Base-by-base conservation (phyloP, 148 eudicot genomes). In the Silene conica region DNA sequence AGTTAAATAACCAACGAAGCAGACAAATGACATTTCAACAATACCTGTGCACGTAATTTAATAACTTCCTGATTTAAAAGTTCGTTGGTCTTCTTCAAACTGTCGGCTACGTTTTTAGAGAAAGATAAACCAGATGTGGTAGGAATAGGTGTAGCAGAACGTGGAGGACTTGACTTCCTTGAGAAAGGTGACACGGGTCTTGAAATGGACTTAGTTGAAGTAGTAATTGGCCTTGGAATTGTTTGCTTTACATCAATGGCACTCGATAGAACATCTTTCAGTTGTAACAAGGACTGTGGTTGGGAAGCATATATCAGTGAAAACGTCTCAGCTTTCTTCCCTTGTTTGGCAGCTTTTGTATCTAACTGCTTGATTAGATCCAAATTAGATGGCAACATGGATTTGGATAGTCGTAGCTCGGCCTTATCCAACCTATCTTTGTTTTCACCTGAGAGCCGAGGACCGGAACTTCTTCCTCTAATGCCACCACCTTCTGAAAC, bases 131-230 rank as follows among this genome's bases (percentile, higher is more conserved):
- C 98, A 38, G 89, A 72, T 26, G 92, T 89, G 7, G 97, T 91
- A 8, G 98, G 97, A 69, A 94, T 85, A 56, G 98, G 98, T 23
- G 98, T 94, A 28, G 90, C 97, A 58, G 98, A 94, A 66, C 97
- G 91, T 10, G 98, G 98, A 43, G 98, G 98, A 74, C 98, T 94
- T 15, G 97, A 72, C 79, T 83, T 91, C 78, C 97, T 86, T 21
- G 98, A 94, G 82, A 94, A 88, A 54, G 98, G 98, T 58, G 98
- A 94, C 48, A 94, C 93, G 5, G 98, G 80, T 79, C 98, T 88
- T 12, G 82, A 80, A 46, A 71, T 46, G 21, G 97, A 94, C 80
- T 81, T 84, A 67, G 84, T 87, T 62, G 85, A 80, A 59, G 86
- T 81, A 64, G 76, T 72, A 79, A 84, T 84, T 25, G 96, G 91